A percentile compares a stretch with the other conserved stretches of the same genome.
These are phyloP conservation scores for Peziza echinospora DNA, from an alignment of 495 filamentous ascomycete species.

Conservation along the genomic window DNA sequence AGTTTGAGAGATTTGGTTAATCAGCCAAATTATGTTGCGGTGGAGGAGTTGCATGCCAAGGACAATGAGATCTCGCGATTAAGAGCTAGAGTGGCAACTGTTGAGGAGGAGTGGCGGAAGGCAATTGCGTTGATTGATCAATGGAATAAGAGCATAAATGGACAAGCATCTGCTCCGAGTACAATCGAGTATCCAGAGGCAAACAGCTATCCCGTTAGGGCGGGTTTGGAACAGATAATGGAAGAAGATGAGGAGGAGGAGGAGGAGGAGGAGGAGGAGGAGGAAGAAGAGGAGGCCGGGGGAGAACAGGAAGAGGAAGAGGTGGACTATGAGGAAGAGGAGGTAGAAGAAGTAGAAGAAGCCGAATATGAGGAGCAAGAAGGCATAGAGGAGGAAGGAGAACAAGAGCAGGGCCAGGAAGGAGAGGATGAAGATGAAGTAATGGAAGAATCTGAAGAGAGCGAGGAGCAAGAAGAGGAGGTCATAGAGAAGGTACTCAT, in stretches of 20 bases:
- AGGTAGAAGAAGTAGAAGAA: background rate
- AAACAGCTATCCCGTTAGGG: background rate
- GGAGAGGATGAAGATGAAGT: background rate
- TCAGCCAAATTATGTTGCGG: constrained; percentile 83
- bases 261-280: constrained; percentile 1
- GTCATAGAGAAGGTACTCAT: too few species aligned
- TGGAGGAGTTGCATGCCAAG: constrained; percentile 32
- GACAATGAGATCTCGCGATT: constrained; percentile 48
- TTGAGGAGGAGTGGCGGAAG: constrained; percentile 79
- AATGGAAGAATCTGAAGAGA: constrained; percentile 1
- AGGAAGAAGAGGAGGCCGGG: background rate
- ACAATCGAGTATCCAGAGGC: background rate
- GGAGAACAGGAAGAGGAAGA: background rate
- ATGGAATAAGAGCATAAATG: constrained; percentile 67
- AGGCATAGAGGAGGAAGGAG: too few species aligned
- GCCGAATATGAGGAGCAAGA: constrained; percentile 2
- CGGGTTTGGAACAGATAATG: constrained; percentile 7
- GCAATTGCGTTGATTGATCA: constrained; percentile 76
- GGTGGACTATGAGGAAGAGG: background rate
- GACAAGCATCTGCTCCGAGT: constrained; percentile 31
- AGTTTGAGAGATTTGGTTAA: constrained; percentile 66
- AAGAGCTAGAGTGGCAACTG: constrained; percentile 67
- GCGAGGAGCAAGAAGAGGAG: constrained; percentile 2
- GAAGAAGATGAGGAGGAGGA: constrained; percentile 4
- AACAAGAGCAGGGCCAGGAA: background rate